Percentiles rank a stretch among this genome's conserved stretches.
Conservation (phyloP, 805 yeast species). For the Lachancea quebecensis region DNA sequence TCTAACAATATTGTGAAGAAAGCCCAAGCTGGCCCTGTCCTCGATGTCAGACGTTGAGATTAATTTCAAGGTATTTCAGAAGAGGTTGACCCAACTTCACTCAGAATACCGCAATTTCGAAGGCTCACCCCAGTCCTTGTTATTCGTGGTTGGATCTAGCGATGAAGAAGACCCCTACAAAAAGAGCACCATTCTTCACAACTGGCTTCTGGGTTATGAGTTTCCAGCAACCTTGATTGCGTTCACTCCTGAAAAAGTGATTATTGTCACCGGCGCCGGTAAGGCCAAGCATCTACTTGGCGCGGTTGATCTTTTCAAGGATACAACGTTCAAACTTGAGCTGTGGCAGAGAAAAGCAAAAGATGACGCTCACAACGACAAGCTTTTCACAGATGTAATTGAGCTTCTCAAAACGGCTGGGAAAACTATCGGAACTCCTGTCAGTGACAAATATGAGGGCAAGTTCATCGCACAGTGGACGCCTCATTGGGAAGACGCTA, state of each 20-base stretch:
- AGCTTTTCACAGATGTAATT: constrained; percentile 52
- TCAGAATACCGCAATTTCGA: constrained; percentile 24
- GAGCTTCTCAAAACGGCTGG: constrained; percentile 39
- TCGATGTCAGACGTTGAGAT: constrained; percentile 25
- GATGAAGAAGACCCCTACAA: constrained; percentile 87
- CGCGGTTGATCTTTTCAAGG: constrained; percentile 33
- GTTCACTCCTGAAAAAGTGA: constrained; percentile 50
- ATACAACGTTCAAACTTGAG: constrained; percentile 41
- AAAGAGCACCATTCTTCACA: constrained; percentile 78
- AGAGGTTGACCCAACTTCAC: constrained; percentile 26
- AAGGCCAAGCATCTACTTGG: constrained; percentile 67
- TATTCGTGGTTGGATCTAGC: constrained; percentile 75
- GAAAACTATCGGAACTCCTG: constrained; percentile 55
- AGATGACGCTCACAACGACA: constrained; percentile 68
- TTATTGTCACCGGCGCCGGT: constrained; percentile 71
- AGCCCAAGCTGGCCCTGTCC: not conserved
- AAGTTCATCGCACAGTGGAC: constrained; percentile 81
- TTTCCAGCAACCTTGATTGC: constrained; percentile 84
- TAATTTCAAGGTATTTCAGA: constrained; percentile 24
- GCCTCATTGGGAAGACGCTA: constrained; percentile 34
- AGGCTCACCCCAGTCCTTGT: constrained; percentile 37
- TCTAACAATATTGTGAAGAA: too few relatives aligned
- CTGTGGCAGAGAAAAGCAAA: constrained; percentile 70
- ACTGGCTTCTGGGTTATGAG: constrained; percentile 91
- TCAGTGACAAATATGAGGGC: constrained; percentile 75